Evolutionary conservation across 2,329 filamentous ascomycete species (phyloP).

Genomic region (Calonectria henricotiae): DNA sequence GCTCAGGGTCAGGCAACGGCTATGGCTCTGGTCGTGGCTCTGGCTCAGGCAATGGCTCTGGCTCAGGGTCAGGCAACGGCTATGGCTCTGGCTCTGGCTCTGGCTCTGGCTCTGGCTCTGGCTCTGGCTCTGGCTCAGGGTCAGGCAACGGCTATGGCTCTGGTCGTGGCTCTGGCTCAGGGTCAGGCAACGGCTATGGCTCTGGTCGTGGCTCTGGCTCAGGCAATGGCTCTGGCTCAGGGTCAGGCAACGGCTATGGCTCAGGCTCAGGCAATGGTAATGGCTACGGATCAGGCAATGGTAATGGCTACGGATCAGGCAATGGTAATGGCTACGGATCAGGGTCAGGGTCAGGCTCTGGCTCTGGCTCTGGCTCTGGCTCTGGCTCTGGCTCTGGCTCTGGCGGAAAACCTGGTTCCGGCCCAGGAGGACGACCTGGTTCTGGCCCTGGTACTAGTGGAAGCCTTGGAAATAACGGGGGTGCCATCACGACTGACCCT

Average conservation of each 20-base stretch:
- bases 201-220: neutral
- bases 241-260: neutral
- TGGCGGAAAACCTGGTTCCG: neutral
- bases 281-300: neutral
- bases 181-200: neutral
- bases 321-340: neutral
- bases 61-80: neutral
- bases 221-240: neutral
- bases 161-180: neutral
- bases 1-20: neutral
- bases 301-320: neutral
- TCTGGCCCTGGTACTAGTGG: neutral
- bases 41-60: neutral
- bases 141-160: neutral
- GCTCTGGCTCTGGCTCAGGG: neutral
- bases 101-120: neutral
- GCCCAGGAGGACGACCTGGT: neutral
- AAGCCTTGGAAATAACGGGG: too few relatives aligned
- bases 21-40: neutral
- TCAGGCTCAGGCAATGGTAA: neutral
- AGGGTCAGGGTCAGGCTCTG: neutral
- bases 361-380: neutral
- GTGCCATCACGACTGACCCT: too few relatives aligned
- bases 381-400: neutral
- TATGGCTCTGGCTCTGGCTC: neutral